Evolutionary conservation across 331 rosid species (phyloP).

Genomic region (Acacia concinna): DNA sequence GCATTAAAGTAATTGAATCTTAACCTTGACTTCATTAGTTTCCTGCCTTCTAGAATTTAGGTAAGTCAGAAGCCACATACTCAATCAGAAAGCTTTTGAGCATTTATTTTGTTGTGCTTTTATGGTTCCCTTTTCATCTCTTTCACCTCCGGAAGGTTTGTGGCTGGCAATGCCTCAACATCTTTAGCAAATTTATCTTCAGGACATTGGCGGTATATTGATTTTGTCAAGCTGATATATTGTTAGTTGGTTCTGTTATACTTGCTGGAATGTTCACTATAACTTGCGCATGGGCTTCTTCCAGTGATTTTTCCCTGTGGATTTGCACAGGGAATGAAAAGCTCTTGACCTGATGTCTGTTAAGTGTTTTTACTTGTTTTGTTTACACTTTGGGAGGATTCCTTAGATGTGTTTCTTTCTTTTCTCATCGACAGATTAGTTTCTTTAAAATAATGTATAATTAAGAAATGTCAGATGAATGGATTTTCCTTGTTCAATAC

Average conservation of each 20-base stretch:
- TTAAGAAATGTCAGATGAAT: no score
- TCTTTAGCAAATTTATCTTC: conserved; percentile 1
- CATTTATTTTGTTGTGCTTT: background rate
- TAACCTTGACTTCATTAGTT: conserved; percentile 29
- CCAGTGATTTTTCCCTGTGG: background rate
- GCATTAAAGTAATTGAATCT: conserved; percentile 10
- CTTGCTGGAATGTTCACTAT: background rate
- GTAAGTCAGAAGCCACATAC: background rate
- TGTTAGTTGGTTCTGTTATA: background rate
- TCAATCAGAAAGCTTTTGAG: conserved; percentile 9
- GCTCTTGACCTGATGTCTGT: background rate
- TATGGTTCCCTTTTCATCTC: background rate
- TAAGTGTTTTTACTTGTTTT: no score
- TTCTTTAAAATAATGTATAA: no score
- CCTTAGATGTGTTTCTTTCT: background rate
- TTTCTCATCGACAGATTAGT: background rate
- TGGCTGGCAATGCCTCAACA: background rate
- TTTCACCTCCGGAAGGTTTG: background rate
- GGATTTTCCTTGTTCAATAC: background rate
- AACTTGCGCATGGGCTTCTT: background rate
- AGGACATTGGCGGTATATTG: conserved; percentile 6
- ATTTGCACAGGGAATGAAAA: background rate
- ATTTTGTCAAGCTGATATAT: background rate
- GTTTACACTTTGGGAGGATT: no score
- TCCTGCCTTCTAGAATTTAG: conserved; percentile 7